Percentiles rank a stretch among this genome's conserved stretches.
Conservation (phyloP, 169 alveolate species). For the Eimeria acervulina region DNA sequence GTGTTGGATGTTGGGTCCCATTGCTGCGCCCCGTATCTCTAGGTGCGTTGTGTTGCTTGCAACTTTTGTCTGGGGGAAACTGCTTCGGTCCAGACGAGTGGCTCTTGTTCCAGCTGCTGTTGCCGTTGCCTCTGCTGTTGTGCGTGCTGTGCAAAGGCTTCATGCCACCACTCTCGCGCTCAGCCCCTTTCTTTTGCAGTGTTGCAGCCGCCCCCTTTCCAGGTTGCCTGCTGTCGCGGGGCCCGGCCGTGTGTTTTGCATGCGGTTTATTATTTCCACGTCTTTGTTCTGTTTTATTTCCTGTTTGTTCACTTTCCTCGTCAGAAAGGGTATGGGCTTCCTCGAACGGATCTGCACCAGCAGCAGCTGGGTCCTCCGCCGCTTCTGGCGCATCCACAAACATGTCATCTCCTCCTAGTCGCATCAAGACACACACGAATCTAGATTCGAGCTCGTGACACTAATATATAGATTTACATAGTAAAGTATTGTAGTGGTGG, state of each 20-base stretch:
- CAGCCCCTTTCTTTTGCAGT: not conserved
- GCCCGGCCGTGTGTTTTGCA: not conserved
- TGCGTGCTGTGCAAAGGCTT: not conserved
- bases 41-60: slow-evolving; percentile 21
- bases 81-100: not conserved
- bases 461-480: not conserved
- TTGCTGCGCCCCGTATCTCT: slow-evolving; percentile 11
- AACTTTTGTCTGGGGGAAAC: not conserved
- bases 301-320: not conserved
- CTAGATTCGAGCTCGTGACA: not conserved
- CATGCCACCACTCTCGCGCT: not conserved
- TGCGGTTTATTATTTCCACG: not conserved
- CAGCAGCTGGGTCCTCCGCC: slow-evolving; percentile 17
- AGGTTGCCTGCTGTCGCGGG: not conserved
- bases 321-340: slow-evolving; percentile 61
- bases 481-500: not conserved
- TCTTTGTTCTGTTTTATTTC: not conserved
- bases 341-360: slow-evolving; percentile 57
- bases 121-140: not conserved
- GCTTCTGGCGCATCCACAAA: slow-evolving; percentile 52
- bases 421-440: not conserved
- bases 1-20: not conserved
- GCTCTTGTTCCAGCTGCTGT: not conserved
- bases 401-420: slow-evolving; percentile 69
- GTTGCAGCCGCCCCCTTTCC: slow-evolving; percentile 3